Evolutionary conservation across 2,329 filamentous ascomycete species (phyloP).

Genomic region (Rugonectria rugulosa): DNA sequence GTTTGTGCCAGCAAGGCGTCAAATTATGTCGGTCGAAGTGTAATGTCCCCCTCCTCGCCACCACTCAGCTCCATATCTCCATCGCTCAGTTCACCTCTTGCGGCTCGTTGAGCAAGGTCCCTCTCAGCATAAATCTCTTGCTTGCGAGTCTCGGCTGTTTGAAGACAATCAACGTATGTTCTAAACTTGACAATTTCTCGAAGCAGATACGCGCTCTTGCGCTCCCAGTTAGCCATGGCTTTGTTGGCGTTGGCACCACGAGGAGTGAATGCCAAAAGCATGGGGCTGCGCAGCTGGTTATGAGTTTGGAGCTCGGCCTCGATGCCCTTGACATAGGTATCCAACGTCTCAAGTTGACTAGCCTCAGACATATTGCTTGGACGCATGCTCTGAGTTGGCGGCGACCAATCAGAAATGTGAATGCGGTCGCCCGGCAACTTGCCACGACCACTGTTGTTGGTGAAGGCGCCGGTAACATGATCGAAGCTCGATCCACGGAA

Average conservation of each 20-base stretch:
- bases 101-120: slow-evolving; percentile 58
- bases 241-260: slow-evolving; percentile 80
- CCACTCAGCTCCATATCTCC: slow-evolving; percentile 46
- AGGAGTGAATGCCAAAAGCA: slow-evolving; percentile 89
- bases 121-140: slow-evolving; percentile 73
- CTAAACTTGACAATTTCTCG: slow-evolving; percentile 96
- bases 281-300: slow-evolving; percentile 85
- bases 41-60: slow-evolving; percentile 46
- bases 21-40: slow-evolving; percentile 43
- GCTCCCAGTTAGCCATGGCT: slow-evolving; percentile 97
- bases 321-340: slow-evolving; percentile 82
- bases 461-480: slow-evolving; percentile 60
- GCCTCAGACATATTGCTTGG: slow-evolving; percentile 79
- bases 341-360: slow-evolving; percentile 80
- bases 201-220: slow-evolving; percentile 89
- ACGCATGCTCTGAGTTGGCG: slow-evolving; percentile 89
- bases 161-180: slow-evolving; percentile 89
- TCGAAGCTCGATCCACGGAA: slow-evolving; percentile 68
- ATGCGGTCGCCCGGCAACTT: slow-evolving; percentile 86
- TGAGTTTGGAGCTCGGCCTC: slow-evolving; percentile 87
- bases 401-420: slow-evolving; percentile 85
- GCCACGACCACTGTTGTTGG: slow-evolving; percentile 56
- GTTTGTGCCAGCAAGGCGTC: slow-evolving; percentile 24
- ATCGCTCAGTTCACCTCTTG: slow-evolving; percentile 55
- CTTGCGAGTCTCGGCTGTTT: slow-evolving; percentile 73